Conservation (phyloP, 352 stramenopile genomes). For the Globisporangium heterothallicum region DNA sequence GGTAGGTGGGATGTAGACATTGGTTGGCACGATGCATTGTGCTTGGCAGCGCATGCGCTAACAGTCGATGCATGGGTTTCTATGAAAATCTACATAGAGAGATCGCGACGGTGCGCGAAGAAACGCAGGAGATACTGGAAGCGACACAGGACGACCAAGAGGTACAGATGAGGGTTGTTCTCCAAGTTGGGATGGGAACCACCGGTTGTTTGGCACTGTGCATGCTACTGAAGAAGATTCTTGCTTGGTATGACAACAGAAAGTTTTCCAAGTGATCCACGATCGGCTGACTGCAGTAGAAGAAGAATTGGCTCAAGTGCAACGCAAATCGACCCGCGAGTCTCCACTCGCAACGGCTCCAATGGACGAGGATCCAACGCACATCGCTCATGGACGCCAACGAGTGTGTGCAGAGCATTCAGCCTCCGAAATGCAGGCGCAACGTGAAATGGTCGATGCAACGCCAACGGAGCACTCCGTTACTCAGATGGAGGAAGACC, state of each 20-base stretch:
- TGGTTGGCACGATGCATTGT: no score
- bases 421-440: not conserved
- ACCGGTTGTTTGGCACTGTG: no score
- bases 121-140: constrained; percentile 5
- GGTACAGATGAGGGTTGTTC: not conserved
- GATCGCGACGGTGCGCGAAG: constrained; percentile 6
- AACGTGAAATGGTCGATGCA: not conserved
- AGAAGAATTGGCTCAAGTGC: not conserved
- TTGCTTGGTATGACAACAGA: no score
- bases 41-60: not conserved
- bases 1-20: no score
- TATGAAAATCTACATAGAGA: constrained; percentile 6
- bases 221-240: no score
- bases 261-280: constrained; percentile 1
- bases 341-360: not conserved
- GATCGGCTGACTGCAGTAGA: constrained; percentile 5
- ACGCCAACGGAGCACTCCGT: not conserved
- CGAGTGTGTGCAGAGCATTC: no score
- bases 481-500: not conserved
- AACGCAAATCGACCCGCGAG: no score
- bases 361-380: no score
- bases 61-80: no score
- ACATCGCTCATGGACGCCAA: not conserved
- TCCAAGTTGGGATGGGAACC: no score
- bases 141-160: not conserved